Base-by-base conservation (phyloP, 2,329 filamentous ascomycete species). In the Stachybotrys echinatus region DNA sequence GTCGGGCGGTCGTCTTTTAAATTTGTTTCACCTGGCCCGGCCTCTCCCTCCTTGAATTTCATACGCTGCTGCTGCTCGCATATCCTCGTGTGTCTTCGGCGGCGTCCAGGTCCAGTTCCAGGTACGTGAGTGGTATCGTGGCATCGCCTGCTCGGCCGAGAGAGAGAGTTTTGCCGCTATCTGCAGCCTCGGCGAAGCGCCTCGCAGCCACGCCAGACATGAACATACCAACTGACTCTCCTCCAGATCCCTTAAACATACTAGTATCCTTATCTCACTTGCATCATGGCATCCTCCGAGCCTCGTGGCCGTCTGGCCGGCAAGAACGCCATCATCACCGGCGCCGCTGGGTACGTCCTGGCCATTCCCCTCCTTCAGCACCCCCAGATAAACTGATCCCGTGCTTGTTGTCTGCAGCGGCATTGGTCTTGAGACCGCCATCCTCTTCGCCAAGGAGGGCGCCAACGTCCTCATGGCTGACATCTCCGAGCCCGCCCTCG, bases 341-440 rank as follows among this genome's bases (percentile, higher is more conserved):
- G 90, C 64, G 90, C 87, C 57, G 90, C 85, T 62, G 89, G 89
- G 89, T 84, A 73, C n/a, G 17, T 45, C 34, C 19, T 22, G 45
- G 34, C 10, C 10, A 5, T 19, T 17, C 18, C 17, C 34, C 20
- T 10, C n/a, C 40, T 18, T 42, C 17, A 12, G 5, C 31, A 40
- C 12, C 38, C 6, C 12, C 17, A n/a, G 8, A 40, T 18, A 5
- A 40, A 8, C 17, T 40, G 19, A n/a, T 19, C 4, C 31, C 17
- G n/a, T 8, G 21, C 10, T 3, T 21, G 44, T 31, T 31, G n/a
- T n/a, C 46, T 20, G 31, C 27, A 92, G 92, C 63, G 92, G 92
- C 63, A 96, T 96, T 63, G 92, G 92, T 57, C 87, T 96, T 45
- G 91, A 96, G 74, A 96, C 92, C 2, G 82, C 81, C 50, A 92